Evolutionary conservation across 148 eudicot genomes (phyloP).

Genomic region (Selenicereus undatus): DNA sequence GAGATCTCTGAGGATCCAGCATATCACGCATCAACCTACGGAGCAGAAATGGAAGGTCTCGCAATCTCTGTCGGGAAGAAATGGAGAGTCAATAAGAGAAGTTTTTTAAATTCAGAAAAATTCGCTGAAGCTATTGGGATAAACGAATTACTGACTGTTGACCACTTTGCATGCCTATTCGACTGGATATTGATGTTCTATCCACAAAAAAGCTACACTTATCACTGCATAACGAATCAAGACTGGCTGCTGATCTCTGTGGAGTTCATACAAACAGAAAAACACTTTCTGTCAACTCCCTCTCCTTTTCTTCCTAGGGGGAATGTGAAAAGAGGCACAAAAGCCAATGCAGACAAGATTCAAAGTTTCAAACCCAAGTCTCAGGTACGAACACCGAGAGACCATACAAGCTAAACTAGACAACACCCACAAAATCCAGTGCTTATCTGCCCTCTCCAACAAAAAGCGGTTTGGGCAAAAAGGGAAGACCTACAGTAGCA

Average conservation of each 20-base stretch:
- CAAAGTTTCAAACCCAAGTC: not conserved
- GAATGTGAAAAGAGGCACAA: not conserved
- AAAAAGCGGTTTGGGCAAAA: not conserved
- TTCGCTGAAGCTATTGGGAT: not conserved
- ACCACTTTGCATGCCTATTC: not conserved
- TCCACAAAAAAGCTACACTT: not conserved
- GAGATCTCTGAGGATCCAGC: constrained; percentile 81
- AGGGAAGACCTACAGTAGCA: not conserved
- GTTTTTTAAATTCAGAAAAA: not conserved
- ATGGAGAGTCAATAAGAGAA: not conserved
- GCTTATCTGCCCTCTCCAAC: not conserved
- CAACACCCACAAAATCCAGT: not conserved
- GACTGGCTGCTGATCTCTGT: not conserved
- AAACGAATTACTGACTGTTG: not conserved
- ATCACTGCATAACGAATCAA: not conserved
- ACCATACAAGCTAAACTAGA: not conserved
- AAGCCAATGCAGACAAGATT: not conserved
- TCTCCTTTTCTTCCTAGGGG: not conserved
- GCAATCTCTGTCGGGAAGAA: constrained; percentile 53
- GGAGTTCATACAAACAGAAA: too few species aligned
- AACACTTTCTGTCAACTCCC: not conserved
- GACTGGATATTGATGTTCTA: not conserved
- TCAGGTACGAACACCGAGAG: not conserved
- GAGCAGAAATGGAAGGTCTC: constrained; percentile 90
- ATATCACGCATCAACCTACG: constrained; percentile 70